Evolutionary conservation across 2,329 filamentous ascomycete genomes (phyloP), one percentile per base, ranked within the genome.

Genomic region (Bipolaris bicolor): DNA sequence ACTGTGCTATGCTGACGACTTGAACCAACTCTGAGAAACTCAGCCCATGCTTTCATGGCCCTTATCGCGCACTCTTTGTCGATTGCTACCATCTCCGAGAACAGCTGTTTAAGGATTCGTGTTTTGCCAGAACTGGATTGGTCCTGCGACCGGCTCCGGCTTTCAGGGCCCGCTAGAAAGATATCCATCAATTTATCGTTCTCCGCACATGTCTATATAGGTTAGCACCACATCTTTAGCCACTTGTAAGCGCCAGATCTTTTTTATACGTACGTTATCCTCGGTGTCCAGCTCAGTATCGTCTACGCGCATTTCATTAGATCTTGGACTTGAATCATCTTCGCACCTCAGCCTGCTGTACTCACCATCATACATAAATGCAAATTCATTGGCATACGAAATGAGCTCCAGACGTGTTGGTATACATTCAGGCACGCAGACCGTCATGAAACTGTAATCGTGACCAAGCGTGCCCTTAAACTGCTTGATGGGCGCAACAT

Each of bases 341-440:
- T 40, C 33, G 44, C 22, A 7, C 31, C 31, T 31, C 44, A 49
- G 22, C 47, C 18, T 49, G 31, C 36, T 24, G 31, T 37, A 39
- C 41, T 45, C 63, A 75, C 73, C 74, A 58, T 80, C 78, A 60
- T 79, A 70, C 7, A 79, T 64, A 52, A 80, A 79, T 1, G 71
- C 76, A 58, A 76, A 79, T 55, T 80, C 78, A 36, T 77, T 76
- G 1, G 74, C 74, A 58, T 79, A 79, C 4, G 71, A 71, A 22
- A 78, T 55, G 20, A 78, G 66, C 56, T 78, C 77, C 2, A 80
- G 62, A 31, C 78, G 63, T 15, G 78, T 75, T 1, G 77, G 77
- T 4, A 76, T 58, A 48, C 74, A 76, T 48, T 80, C 77, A 3
- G 77, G 77, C 7, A 79, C 53, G 0, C 72, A 59, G 4, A 72